Evolutionary conservation across 78 protist species (phyloP), one percentile per base, ranked within the genome.

Genomic region (Dictyostelium brefeldianum): DNA sequence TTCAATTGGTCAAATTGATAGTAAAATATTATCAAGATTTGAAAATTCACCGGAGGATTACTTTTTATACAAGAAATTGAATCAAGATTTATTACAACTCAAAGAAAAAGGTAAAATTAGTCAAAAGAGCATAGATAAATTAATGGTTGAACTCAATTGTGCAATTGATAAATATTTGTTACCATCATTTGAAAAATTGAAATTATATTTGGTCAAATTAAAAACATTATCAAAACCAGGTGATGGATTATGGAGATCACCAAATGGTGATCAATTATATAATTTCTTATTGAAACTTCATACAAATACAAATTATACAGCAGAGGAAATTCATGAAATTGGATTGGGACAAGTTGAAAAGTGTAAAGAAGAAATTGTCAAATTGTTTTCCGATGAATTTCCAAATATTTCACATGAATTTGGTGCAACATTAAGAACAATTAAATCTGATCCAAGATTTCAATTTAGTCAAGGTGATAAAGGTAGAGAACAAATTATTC

Each of bases 171-270:
- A 54, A 11, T 22, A 75, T 31, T 74, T 84, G 41, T 59, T 84
- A 22, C 69, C 69, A 47, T 51, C 75, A 2, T 84, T 47, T 64
- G 62, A 46, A 20, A 83, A 15, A 57, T 15, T 83, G 4, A 17
- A 43, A 2, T 25, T 71, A 20, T 75, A 84, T 29, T 25, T 84
- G 11, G 10, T 29, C 1, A 10, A 20, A 17, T 51, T 84, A 17
- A 50, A 25, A 56, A n/a, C 43, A 12, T 1, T 4, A 1, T 31
- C 67, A 41, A 25, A 36, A 11, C 27, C 15, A 43, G 92, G 82
- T 17, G 92, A 84, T 84, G 92, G 92, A 3, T 7, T 51, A 18
- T 84, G 92, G 92, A 51, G 78, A 20, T 14, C 67, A 3, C 67
- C 65, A 9, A 36, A 71, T 36, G 71, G 75, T 27, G 92, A 84